Percentiles rank a stretch among this genome's conserved stretches.
Conservation (phyloP, 768 basidiomycete genomes). For the Sporobolomyces roseus region DNA sequence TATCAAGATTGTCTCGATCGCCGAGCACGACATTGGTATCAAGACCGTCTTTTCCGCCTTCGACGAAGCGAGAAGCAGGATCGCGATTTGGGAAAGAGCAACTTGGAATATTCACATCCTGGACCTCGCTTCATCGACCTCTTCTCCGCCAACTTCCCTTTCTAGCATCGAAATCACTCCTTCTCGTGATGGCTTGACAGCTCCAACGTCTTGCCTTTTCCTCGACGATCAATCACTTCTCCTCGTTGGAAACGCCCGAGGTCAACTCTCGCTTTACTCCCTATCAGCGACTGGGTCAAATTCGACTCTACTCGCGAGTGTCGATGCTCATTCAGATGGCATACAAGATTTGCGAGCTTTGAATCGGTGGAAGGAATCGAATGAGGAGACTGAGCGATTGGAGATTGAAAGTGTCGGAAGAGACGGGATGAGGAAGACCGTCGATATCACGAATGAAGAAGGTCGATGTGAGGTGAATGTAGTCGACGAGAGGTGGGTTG, state of each 20-base stretch:
- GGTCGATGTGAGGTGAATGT: neutral
- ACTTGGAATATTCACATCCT: neutral
- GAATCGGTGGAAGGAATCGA: neutral
- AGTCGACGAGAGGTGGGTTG: conserved; percentile 10
- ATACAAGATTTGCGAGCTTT: neutral
- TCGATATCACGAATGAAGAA: neutral
- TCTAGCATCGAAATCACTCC: neutral
- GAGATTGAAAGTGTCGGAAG: conserved; percentile 4
- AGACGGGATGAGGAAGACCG: conserved; percentile 8
- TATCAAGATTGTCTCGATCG: neutral
- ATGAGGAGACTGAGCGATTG: neutral
- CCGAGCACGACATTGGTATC: neutral
- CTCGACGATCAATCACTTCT: neutral
- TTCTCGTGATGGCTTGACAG: neutral
- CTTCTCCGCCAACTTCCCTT: neutral
- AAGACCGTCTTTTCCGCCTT: neutral
- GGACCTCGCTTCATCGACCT: neutral
- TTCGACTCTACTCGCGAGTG: neutral
- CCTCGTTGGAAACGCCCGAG: neutral
- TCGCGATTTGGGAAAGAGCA: conserved; percentile 18
- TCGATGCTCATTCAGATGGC: neutral
- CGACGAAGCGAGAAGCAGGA: neutral
- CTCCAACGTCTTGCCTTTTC: conserved; percentile 1
- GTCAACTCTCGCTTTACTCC: neutral
- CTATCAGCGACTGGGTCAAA: neutral